Conservation (phyloP, 257 asterid species). For the Asclepias syriaca region DNA sequence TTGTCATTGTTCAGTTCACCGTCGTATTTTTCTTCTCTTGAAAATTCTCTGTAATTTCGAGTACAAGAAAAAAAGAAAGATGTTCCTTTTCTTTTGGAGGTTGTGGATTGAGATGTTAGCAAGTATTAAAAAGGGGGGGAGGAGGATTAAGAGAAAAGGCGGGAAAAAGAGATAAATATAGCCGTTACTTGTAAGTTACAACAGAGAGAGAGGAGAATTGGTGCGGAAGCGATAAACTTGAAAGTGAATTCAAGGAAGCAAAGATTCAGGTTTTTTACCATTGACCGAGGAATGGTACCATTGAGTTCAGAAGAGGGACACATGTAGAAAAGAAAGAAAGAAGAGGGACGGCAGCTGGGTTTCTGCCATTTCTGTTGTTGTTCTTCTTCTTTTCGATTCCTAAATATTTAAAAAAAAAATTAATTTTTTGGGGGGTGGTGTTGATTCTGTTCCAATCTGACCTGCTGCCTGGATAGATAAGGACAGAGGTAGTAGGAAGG, state of each 20-base stretch:
- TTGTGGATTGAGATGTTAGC: background rate
- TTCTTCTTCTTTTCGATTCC: background rate
- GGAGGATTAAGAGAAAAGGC: constrained; percentile 1
- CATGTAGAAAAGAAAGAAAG: constrained; percentile 17
- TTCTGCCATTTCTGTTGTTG: constrained; percentile 1
- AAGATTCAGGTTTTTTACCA: constrained; percentile 54
- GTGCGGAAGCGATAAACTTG: background rate
- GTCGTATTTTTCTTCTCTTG: background rate
- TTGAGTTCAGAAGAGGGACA: constrained; percentile 15
- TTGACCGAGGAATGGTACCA: constrained; percentile 40
- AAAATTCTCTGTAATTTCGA: background rate
- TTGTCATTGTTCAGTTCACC: constrained; percentile 34
- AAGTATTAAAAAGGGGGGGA: background rate
- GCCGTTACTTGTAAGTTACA: constrained; percentile 3
- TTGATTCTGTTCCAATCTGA: background rate
- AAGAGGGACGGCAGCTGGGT: constrained; percentile 24
- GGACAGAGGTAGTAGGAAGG: background rate
- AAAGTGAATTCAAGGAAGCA: background rate
- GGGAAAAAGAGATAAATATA: background rate
- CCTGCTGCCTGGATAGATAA: background rate
- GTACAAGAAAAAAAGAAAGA: constrained; percentile 10
- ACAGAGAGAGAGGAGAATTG: background rate
- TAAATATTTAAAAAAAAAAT: no score
- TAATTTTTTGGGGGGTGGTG: no score
- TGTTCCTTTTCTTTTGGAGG: constrained; percentile 17